These are phyloP conservation scores for Triadica sebifera DNA, from an alignment of 345 rosid genomes.

Conservation along the genomic window DNA sequence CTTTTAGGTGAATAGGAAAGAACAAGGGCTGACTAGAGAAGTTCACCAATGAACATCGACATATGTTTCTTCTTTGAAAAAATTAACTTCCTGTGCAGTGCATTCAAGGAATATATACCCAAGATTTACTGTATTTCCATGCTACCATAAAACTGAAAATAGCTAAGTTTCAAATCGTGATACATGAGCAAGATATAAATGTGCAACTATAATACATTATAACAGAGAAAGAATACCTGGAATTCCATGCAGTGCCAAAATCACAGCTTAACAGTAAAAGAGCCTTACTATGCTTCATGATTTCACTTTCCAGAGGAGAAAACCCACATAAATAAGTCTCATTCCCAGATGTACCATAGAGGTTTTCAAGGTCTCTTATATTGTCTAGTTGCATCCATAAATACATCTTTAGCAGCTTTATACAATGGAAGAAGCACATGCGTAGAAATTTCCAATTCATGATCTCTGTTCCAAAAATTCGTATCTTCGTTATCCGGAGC, in stretches of 20 bases:
- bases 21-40: slow-evolving; percentile 64
- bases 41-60: slow-evolving; percentile 55
- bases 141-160: neutral
- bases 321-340: slow-evolving; percentile 7
- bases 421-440: slow-evolving; percentile 57
- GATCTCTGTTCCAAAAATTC: slow-evolving; percentile 67
- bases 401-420: slow-evolving; percentile 53
- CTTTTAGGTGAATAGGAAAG: slow-evolving; percentile 86
- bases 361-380: slow-evolving; percentile 31
- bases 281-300: slow-evolving; percentile 75
- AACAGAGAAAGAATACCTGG: slow-evolving; percentile 48
- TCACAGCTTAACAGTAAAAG: slow-evolving; percentile 78
- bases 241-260: slow-evolving; percentile 87
- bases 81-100: slow-evolving; percentile 56
- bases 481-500: slow-evolving; percentile 9
- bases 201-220: too few relatives aligned
- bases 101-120: slow-evolving; percentile 3
- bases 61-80: slow-evolving; percentile 45
- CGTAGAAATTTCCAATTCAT: slow-evolving; percentile 75
- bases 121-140: neutral
- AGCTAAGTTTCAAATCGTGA: neutral
- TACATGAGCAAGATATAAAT: too few relatives aligned
- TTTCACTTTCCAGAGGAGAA: slow-evolving; percentile 35
- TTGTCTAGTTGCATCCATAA: slow-evolving; percentile 40
- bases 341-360: slow-evolving; percentile 13